A percentile compares a stretch with the other conserved stretches of the same genome.
Conservation (phyloP, 257 asterid species). For the Verbascum thapsus region DNA sequence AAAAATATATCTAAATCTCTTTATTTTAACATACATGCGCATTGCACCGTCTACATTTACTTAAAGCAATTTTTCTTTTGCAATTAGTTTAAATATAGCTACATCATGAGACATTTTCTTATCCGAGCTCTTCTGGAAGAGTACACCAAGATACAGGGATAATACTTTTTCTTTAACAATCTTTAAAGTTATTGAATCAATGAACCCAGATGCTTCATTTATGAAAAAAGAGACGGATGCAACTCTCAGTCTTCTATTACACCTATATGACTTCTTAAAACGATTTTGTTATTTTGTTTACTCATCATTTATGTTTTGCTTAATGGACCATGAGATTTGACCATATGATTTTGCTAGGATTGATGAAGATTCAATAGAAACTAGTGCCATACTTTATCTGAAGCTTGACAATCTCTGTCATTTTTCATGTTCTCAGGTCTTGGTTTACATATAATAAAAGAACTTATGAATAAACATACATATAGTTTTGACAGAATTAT, state of each 20-base stretch:
- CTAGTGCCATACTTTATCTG: not conserved
- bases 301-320: slow-evolving; percentile 14
- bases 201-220: too few relatives aligned
- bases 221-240: not conserved
- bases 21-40: not conserved
- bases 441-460: not conserved
- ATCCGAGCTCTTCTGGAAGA: not conserved
- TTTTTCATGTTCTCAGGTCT: not conserved
- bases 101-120: not conserved
- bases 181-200: not conserved
- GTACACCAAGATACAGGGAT: not conserved
- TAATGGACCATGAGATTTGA: not conserved
- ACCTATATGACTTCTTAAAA: not conserved
- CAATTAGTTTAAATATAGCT: slow-evolving; percentile 8
- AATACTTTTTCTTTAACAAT: not conserved
- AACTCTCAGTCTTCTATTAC: slow-evolving; percentile 9
- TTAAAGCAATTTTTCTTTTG: not conserved
- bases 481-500: not conserved
- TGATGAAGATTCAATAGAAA: too few relatives aligned
- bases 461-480: not conserved
- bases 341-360: slow-evolving; percentile 14
- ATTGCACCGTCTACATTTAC: slow-evolving; percentile 19
- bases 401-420: not conserved
- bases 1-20: slow-evolving; percentile 11
- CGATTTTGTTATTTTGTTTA: slow-evolving; percentile 12